phyloP scores from a whole-genome alignment of 495 filamentous ascomycete genomes.

The Hypoxylon lienhwacheense region DNA sequence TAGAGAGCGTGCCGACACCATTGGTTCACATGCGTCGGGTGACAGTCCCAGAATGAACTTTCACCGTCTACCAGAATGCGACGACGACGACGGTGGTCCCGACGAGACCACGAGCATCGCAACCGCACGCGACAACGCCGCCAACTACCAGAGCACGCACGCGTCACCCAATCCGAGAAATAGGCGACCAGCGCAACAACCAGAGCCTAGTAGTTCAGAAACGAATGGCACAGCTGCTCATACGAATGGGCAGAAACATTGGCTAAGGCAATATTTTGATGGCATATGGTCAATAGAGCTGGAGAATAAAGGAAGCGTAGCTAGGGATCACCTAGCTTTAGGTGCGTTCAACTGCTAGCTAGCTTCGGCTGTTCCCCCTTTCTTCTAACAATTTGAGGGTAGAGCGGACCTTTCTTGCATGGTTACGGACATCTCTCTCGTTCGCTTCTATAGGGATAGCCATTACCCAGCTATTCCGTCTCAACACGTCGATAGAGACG shows the following conservation, averaged over 20 bases:
- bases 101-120: slow-evolving; percentile 40
- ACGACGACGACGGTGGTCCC: slow-evolving; percentile 35
- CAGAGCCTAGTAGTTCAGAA: slow-evolving; percentile 6
- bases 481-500: slow-evolving; percentile 68
- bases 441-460: slow-evolving; percentile 97
- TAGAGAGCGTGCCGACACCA: slow-evolving; percentile 37
- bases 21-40: slow-evolving; percentile 19
- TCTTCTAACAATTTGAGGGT: slow-evolving; percentile 24
- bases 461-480: slow-evolving; percentile 92
- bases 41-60: slow-evolving; percentile 28
- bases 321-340: slow-evolving; percentile 89
- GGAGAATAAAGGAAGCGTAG: slow-evolving; percentile 96
- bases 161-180: slow-evolving; percentile 31
- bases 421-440: slow-evolving; percentile 91
- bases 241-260: slow-evolving; percentile 29
- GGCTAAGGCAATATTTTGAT: slow-evolving; percentile 52
- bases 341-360: slow-evolving; percentile 58
- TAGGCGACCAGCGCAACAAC: slow-evolving; percentile 18
- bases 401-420: slow-evolving; percentile 97
- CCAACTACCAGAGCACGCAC: slow-evolving; percentile 45
- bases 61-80: slow-evolving; percentile 18
- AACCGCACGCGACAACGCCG: slow-evolving; percentile 21
- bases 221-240: slow-evolving; percentile 10
- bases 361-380: slow-evolving; percentile 3
- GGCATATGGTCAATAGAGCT: slow-evolving; percentile 84